These are phyloP conservation scores for Isabelozyma pseudorhagii DNA, from an alignment of 805 yeast genomes.

Conservation along the genomic window DNA sequence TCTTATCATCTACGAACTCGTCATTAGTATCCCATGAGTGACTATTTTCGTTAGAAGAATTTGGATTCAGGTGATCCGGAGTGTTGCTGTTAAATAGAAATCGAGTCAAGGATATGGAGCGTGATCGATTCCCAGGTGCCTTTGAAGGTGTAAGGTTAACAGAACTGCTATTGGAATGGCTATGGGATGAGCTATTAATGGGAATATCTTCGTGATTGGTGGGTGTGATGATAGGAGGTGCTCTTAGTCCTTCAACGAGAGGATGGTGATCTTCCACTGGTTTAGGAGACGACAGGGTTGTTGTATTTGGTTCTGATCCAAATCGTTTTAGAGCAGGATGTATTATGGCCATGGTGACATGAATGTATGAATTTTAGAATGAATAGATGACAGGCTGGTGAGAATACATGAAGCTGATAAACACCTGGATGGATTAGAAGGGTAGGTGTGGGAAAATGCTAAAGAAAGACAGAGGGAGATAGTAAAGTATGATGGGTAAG, in stretches of 20 bases:
- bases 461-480: too few species aligned
- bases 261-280: not conserved
- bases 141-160: not conserved
- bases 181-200: not conserved
- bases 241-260: constrained; percentile 4
- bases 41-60: constrained; percentile 1
- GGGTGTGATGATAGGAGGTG: constrained; percentile 7
- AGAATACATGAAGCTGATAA: too few species aligned
- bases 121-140: constrained; percentile 7
- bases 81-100: constrained; percentile 23
- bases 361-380: not conserved
- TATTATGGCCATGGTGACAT: not conserved
- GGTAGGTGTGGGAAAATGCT: not conserved
- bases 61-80: constrained; percentile 1
- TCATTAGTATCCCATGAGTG: constrained; percentile 1
- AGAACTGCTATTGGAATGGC: not conserved
- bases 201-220: constrained; percentile 3
- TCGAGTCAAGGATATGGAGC: constrained; percentile 26
- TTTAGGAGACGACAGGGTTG: not conserved
- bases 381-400: not conserved
- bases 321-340: not conserved
- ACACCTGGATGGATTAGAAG: too few species aligned
- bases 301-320: not conserved
- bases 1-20: constrained; percentile 11
- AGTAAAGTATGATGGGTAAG: too few species aligned